phyloP scores from a whole-genome alignment of 805 yeast genomes.

The Sugiyamaella americana region DNA sequence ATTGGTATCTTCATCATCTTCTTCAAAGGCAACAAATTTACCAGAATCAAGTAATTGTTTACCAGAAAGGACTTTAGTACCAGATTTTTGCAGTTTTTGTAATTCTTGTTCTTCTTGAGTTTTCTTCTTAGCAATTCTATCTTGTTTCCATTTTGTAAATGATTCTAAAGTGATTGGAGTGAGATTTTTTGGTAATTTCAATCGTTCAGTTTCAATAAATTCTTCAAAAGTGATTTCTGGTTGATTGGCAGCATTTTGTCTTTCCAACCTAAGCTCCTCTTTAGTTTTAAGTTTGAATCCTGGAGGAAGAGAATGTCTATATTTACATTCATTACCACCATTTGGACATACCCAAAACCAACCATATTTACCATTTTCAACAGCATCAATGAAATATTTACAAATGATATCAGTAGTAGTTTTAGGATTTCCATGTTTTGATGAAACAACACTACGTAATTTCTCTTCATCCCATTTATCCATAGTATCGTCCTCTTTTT shows the following conservation, averaged over 20 bases:
- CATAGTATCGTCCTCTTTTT: slow-evolving; percentile 80
- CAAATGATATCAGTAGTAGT: slow-evolving; percentile 95
- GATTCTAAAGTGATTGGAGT: slow-evolving; percentile 85
- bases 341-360: slow-evolving; percentile 99
- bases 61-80: slow-evolving; percentile 28
- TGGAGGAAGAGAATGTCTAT: slow-evolving; percentile 91
- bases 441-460: slow-evolving; percentile 73
- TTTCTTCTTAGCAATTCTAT: slow-evolving; percentile 42
- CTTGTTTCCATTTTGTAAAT: slow-evolving; percentile 76
- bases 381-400: slow-evolving; percentile 91
- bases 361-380: slow-evolving; percentile 94
- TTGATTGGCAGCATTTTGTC: slow-evolving; percentile 71
- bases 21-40: slow-evolving; percentile 31
- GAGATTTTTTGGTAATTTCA: slow-evolving; percentile 59
- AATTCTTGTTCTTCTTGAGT: slow-evolving; percentile 38
- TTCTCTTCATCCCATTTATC: slow-evolving; percentile 97
- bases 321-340: slow-evolving; percentile 88
- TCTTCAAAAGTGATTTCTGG: slow-evolving; percentile 94
- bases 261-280: slow-evolving; percentile 88
- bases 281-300: slow-evolving; percentile 96
- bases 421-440: slow-evolving; percentile 91
- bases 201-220: slow-evolving; percentile 89
- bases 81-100: slow-evolving; percentile 32
- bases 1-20: slow-evolving; percentile 24
- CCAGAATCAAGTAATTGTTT: slow-evolving; percentile 36